phyloP scores from a whole-genome alignment of 2,329 filamentous ascomycete genomes.

The Neophaeococcomyces mojaviensis region DNA sequence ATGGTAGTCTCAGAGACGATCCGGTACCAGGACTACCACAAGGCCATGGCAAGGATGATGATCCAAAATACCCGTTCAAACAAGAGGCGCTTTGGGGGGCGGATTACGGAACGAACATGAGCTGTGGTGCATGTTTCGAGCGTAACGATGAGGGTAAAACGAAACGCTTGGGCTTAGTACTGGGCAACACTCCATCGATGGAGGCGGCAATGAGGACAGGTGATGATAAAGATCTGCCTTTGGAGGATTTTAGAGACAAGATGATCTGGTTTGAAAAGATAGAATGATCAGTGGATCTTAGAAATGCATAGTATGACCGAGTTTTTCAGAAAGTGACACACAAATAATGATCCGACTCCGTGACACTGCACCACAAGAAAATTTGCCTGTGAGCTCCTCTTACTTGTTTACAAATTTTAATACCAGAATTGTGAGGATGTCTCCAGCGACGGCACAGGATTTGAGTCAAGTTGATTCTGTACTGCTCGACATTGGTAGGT shows the following conservation, averaged over 20 bases:
- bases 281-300: not conserved
- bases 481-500: constrained; percentile 10
- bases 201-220: not conserved
- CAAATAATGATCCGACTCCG: too few relatives aligned
- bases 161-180: not conserved
- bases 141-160: not conserved
- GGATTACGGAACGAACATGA: not conserved
- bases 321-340: too few relatives aligned
- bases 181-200: not conserved
- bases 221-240: not conserved
- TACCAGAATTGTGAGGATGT: too few relatives aligned
- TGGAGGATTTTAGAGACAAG: not conserved
- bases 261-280: constrained; percentile 1
- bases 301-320: too few relatives aligned
- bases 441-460: not conserved
- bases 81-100: not conserved
- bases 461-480: constrained; percentile 1
- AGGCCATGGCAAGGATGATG: not conserved
- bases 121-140: constrained; percentile 1
- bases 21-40: not conserved
- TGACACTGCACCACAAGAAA: too few relatives aligned
- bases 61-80: not conserved
- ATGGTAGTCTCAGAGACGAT: constrained; percentile 2
- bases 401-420: too few relatives aligned
- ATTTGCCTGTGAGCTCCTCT: too few relatives aligned